phyloP scores from a whole-genome alignment of 306 rosid species.

The Citrullus mucosospermus region DNA sequence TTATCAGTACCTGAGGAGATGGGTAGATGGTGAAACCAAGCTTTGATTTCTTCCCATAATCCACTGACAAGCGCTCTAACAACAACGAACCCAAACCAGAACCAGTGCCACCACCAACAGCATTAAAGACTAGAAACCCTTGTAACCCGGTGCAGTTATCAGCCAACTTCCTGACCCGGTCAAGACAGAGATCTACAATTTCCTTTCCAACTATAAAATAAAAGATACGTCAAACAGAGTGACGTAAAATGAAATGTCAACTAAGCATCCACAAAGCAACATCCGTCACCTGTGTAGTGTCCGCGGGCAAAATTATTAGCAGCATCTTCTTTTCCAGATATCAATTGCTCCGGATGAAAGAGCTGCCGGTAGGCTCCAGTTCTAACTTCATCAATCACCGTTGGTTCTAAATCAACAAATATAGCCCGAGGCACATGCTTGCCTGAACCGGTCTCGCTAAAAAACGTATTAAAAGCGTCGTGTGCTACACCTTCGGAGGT shows the following conservation, averaged over 20 bases:
- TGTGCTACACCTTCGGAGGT: slow-evolving; percentile 52
- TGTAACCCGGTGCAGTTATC: slow-evolving; percentile 97
- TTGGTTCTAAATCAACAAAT: slow-evolving; percentile 90
- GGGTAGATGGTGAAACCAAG: slow-evolving; percentile 96
- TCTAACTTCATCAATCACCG: slow-evolving; percentile 90
- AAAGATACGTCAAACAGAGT: background rate
- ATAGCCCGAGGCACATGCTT: slow-evolving; percentile 94
- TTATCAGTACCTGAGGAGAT: slow-evolving; percentile 80
- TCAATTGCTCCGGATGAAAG: slow-evolving; percentile 92
- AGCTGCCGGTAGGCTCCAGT: slow-evolving; percentile 78
- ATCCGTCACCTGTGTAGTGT: slow-evolving; percentile 56
- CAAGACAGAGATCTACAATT: slow-evolving; percentile 93
- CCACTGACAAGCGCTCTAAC: slow-evolving; percentile 85
- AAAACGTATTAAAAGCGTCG: slow-evolving; percentile 96
- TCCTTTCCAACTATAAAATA: slow-evolving; percentile 57
- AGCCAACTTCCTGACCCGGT: slow-evolving; percentile 82
- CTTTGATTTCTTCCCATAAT: slow-evolving; percentile 89
- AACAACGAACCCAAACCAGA: slow-evolving; percentile 87
- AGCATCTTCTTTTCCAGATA: slow-evolving; percentile 97
- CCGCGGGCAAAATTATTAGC: slow-evolving; percentile 97
- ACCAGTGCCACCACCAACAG: slow-evolving; percentile 98
- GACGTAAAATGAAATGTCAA: background rate
- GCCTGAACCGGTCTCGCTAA: slow-evolving; percentile 91
- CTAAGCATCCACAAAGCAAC: background rate
- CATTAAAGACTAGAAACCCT: slow-evolving; percentile 87